phyloP scores from a whole-genome alignment of 495 filamentous ascomycete species.

The Neurospora pannonica region DNA sequence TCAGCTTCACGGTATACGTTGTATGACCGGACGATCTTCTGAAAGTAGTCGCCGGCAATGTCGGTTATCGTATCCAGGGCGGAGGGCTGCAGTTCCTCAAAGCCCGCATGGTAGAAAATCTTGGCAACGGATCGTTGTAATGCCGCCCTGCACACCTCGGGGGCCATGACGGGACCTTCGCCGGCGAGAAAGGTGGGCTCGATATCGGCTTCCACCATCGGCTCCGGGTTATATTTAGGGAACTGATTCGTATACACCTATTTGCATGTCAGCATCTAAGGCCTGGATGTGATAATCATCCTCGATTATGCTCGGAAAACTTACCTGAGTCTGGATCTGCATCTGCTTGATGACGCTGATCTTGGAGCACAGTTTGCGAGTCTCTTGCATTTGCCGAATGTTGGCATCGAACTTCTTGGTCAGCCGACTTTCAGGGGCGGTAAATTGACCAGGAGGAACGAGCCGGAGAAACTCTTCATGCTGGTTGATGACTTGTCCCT shows the following conservation, averaged over 20 bases:
- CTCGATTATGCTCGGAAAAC: slow-evolving; percentile 2
- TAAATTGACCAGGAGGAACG: slow-evolving; percentile 64
- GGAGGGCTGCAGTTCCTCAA: slow-evolving; percentile 94
- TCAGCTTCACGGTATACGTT: slow-evolving; percentile 76
- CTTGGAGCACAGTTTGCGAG: slow-evolving; percentile 89
- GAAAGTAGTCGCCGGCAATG: slow-evolving; percentile 81
- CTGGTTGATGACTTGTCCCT: slow-evolving; percentile 78
- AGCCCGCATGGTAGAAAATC: slow-evolving; percentile 92
- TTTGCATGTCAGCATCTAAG: slow-evolving; percentile 5
- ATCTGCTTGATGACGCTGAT: slow-evolving; percentile 98
- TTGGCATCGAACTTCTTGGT: slow-evolving; percentile 80
- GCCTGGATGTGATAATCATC: background rate
- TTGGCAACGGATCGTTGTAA: slow-evolving; percentile 86
- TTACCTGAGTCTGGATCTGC: slow-evolving; percentile 93
- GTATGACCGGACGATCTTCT: slow-evolving; percentile 68
- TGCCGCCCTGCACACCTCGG: slow-evolving; percentile 68
- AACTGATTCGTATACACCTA: slow-evolving; percentile 98
- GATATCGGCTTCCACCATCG: slow-evolving; percentile 77
- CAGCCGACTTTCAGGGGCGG: slow-evolving; percentile 64
- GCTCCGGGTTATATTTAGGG: slow-evolving; percentile 89
- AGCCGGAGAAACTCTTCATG: slow-evolving; percentile 71
- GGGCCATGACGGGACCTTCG: slow-evolving; percentile 75
- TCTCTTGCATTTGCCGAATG: slow-evolving; percentile 93
- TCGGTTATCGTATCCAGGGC: slow-evolving; percentile 87
- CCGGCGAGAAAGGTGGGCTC: slow-evolving; percentile 80